phyloP scores from a whole-genome alignment of 306 rosid species.

The Hylodesmum podocarpum region DNA sequence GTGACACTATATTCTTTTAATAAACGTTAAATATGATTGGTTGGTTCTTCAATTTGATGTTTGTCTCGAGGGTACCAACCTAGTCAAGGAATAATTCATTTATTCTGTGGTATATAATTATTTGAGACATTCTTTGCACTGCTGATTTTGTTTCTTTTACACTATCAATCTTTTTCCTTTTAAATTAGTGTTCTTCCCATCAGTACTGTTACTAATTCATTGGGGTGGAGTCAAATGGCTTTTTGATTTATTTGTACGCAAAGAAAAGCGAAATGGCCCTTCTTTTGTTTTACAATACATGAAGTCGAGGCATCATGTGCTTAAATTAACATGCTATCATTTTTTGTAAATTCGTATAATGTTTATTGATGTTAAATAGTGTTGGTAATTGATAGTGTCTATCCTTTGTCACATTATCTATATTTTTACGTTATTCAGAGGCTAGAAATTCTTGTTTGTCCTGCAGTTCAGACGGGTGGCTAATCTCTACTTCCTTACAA shows the following conservation, averaged over 20 bases:
- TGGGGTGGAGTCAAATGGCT: neutral
- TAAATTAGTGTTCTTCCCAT: slow-evolving; percentile 4
- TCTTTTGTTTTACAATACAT: slow-evolving; percentile 2
- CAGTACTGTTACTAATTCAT: slow-evolving; percentile 6
- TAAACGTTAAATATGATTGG: neutral
- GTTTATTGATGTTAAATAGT: slow-evolving; percentile 10
- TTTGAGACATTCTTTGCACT: neutral
- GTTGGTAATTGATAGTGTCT: slow-evolving; percentile 3
- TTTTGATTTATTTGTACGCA: neutral
- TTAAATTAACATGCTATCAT: neutral
- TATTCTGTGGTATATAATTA: neutral
- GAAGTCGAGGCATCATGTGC: neutral
- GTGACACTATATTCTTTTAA: neutral
- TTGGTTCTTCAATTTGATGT: slow-evolving; percentile 8
- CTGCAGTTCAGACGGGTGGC: slow-evolving; percentile 99
- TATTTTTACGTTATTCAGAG: slow-evolving; percentile 46
- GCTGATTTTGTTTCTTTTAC: neutral
- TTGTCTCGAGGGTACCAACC: neutral
- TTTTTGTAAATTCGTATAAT: slow-evolving; percentile 18
- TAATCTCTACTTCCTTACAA: slow-evolving; percentile 90
- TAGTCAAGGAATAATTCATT: neutral
- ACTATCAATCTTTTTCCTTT: neutral
- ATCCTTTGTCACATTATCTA: slow-evolving; percentile 22
- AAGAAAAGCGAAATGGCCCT: neutral
- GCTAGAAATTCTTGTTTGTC: slow-evolving; percentile 47